A percentile compares a stretch with the other conserved stretches of the same genome.
These are phyloP conservation scores for Cadophora luteo-olivacea DNA, from an alignment of 2,329 filamentous ascomycete species.

Conservation along the genomic window DNA sequence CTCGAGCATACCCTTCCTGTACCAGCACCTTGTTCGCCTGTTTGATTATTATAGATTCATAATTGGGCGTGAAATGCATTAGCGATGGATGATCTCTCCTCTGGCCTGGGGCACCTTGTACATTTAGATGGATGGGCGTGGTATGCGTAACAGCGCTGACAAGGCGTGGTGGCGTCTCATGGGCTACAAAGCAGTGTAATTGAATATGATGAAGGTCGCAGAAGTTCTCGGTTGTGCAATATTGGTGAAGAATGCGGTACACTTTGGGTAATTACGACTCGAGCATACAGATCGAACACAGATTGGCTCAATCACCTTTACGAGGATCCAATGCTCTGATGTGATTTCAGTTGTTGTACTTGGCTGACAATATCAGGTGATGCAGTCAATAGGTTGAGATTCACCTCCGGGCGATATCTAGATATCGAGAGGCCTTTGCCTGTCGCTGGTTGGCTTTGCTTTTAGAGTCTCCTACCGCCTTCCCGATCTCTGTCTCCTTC, in stretches of 20 bases:
- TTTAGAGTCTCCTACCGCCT: not conserved
- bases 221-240: not conserved
- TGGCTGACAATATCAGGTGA: not conserved
- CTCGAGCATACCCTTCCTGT: conserved; percentile 37
- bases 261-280: not conserved
- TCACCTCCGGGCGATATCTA: not conserved
- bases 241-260: not conserved
- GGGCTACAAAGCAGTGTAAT: conserved; percentile 36
- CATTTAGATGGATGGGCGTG: conserved; percentile 41
- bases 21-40: conserved; percentile 40
- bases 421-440: not conserved
- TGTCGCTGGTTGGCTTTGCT: not conserved
- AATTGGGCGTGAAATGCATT: conserved; percentile 44
- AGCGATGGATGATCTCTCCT: conserved; percentile 47
- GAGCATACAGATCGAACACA: not conserved
- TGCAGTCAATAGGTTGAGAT: not conserved
- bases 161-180: conserved; percentile 36
- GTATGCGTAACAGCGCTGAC: conserved; percentile 25
- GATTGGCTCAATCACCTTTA: not conserved
- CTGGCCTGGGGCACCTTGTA: conserved; percentile 43
- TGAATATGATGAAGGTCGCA: conserved; percentile 10
- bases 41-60: conserved; percentile 44
- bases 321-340: too few species aligned
- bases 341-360: not conserved
- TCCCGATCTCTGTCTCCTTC: not conserved